A percentile compares a stretch with the other conserved stretches of the same genome.
These are phyloP conservation scores for Tylopilus orsonianus DNA, from an alignment of 1,284 basidiomycete species.

Conservation along the genomic window DNA sequence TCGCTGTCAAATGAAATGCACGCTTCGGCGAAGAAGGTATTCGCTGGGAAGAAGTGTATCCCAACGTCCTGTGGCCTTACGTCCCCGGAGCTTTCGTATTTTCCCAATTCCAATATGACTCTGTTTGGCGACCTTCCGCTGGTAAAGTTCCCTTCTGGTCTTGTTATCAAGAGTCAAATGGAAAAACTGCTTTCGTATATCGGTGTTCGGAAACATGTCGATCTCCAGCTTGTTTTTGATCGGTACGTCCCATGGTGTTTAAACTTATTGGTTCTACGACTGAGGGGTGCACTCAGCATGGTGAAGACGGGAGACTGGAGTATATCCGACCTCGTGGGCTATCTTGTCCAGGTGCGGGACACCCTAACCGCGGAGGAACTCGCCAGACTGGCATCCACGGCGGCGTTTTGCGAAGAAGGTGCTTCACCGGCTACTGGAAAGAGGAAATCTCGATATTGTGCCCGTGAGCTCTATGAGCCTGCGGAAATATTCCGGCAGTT, in stretches of 20 bases:
- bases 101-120: conserved; percentile 69
- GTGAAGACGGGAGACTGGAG: conserved; percentile 85
- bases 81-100: conserved; percentile 79
- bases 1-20: conserved; percentile 62
- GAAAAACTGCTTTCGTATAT: conserved; percentile 79
- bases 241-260: conserved; percentile 44
- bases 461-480: conserved; percentile 85
- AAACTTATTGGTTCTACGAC: background rate
- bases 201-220: conserved; percentile 90
- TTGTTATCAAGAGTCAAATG: conserved; percentile 67
- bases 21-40: conserved; percentile 52
- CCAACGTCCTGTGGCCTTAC: conserved; percentile 73
- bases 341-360: conserved; percentile 84
- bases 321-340: conserved; percentile 76
- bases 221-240: conserved; percentile 85
- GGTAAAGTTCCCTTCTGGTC: conserved; percentile 71
- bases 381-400: conserved; percentile 73
- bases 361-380: conserved; percentile 70
- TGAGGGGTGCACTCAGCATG: conserved; percentile 52
- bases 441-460: conserved; percentile 54
- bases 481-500: conserved; percentile 71
- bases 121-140: conserved; percentile 89
- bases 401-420: conserved; percentile 76
- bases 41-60: conserved; percentile 77
- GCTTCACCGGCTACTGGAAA: conserved; percentile 26